phyloP scores from a whole-genome alignment of 2,329 filamentous ascomycete genomes.

The Stagonosporopsis cucurbitacearum region DNA sequence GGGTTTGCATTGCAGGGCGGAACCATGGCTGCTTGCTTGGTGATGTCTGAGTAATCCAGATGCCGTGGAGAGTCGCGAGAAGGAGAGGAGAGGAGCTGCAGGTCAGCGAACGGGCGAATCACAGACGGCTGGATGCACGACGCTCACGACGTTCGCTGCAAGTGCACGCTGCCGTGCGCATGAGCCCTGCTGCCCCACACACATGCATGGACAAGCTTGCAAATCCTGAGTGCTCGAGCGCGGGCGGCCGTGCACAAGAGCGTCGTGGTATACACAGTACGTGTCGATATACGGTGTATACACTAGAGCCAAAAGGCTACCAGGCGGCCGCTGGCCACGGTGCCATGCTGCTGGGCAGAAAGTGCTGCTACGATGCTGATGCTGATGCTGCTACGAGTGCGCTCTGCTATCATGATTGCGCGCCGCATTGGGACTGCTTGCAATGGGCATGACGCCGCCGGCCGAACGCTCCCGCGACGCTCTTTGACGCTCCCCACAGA shows the following conservation, averaged over 20 bases:
- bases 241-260: not conserved
- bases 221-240: not conserved
- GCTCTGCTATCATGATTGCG: not conserved
- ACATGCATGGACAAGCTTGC: not conserved
- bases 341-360: too few species aligned
- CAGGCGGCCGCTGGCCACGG: too few species aligned
- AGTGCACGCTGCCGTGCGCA: constrained; percentile 12
- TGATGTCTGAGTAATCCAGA: constrained; percentile 43
- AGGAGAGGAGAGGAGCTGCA: constrained; percentile 3
- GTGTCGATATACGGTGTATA: too few species aligned
- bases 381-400: not conserved
- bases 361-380: too few species aligned
- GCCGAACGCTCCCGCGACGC: not conserved
- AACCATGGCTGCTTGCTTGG: constrained; percentile 42
- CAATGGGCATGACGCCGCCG: not conserved
- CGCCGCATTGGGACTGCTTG: not conserved
- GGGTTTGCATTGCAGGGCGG: too few species aligned
- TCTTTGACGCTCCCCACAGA: constrained; percentile 5
- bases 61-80: constrained; percentile 22
- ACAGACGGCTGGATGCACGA: not conserved
- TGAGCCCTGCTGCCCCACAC: constrained; percentile 17
- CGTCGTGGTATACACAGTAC: not conserved
- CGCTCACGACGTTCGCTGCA: not conserved
- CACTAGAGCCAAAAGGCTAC: too few species aligned
- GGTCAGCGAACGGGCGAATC: not conserved